Base-by-base conservation (phyloP, 257 asterid genomes). In the Lithospermum erythrorhizon region DNA sequence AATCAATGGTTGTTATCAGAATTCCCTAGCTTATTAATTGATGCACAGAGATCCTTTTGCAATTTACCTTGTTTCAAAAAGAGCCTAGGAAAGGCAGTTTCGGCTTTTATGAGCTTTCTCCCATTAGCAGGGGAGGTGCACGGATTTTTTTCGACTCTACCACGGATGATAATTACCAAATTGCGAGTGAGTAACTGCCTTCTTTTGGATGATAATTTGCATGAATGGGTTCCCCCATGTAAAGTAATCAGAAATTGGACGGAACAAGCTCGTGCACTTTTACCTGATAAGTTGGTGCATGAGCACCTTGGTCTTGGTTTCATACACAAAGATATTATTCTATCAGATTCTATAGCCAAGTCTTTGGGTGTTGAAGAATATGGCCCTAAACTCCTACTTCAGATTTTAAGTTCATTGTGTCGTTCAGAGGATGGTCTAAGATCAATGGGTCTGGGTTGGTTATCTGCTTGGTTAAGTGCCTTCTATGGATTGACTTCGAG, bases 1-100 rank as follows among this genome's bases (percentile, higher is more conserved):
- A 93, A 93, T 77, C 98, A 93, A 72, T 89, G 95, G 95, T 74
- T 93, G 76, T 76, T 88, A 51, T 84, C 95, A 21, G 89, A 88
- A 71, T 81, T 88, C 63, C 98, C 98, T 52, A 77, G 75, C 71
- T 78, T 93, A 73, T 93, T 93, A 80, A 82, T 88, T 65, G 63
- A 71, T 78, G 87, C 98, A 29, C 82, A 76, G 70, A 83, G 74
- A 70, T 76, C 82, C 24, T 93, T 93, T 72, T 86, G 95, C 73
- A 70, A 80, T 59, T 95, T 93, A 76, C 91, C 97, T 35, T 86
- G 95, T 76, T 93, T 86, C 66, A 73, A 62, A 74, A 79, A 68
- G 61, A 64, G 64, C 63, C 82, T 79, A 49, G 97, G 89, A 71
- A 83, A 81, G 72, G 98, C 94, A 64, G 76, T 93, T 75, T 67